Evolutionary conservation across 1,284 basidiomycete genomes (phyloP), one percentile per base, ranked within the genome.

Genomic region (Leccinum proliferum): DNA sequence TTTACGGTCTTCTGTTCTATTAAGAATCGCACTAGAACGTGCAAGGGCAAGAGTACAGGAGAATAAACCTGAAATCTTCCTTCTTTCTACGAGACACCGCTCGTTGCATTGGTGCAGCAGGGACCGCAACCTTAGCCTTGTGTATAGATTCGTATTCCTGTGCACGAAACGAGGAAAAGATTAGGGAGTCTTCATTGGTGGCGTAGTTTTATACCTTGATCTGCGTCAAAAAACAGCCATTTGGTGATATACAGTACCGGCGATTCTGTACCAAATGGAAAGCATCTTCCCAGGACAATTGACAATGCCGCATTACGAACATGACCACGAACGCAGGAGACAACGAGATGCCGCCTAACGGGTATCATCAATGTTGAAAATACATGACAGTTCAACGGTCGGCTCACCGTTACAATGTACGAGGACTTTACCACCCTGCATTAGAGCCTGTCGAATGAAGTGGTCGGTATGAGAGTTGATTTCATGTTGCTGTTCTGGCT

Each of bases 121-220:
- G 86, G 29, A 90, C 80, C 1, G 88, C 87, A n/a, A 82, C 77
- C 62, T 78, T 85, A 14, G 91, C 91, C 69, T 84, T 87, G 73
- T 92, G 93, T 68, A 96, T 95, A 5, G 92, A 89, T 74, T 94
- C 92, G 67, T 94, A 96, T 77, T 95, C 91, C 90, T 93, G 68
- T 55, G 57, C 37, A 57, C 35, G 15, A 35, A 34, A 52, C 57
- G 62, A 56, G 21, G 48, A 55, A 39, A 43, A 37, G 37, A 56
- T 66, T 59, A 59, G 63, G 52, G 9, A 60, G 56, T 18, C 34
- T 37, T 52, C 58, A 35, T 57, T 39, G 34, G 5, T 37, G 57
- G 12, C 55, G 25, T 48, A 57, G 59, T 62, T 15, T 69, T 79
- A 37, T 63, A 89, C 93, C 81, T 94, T 94, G 68, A 95, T 87